A percentile compares a stretch with the other conserved stretches of the same genome.
Evolutionary conservation across 768 basidiomycete species (phyloP).

Genomic region (Suillus subluteus): DNA sequence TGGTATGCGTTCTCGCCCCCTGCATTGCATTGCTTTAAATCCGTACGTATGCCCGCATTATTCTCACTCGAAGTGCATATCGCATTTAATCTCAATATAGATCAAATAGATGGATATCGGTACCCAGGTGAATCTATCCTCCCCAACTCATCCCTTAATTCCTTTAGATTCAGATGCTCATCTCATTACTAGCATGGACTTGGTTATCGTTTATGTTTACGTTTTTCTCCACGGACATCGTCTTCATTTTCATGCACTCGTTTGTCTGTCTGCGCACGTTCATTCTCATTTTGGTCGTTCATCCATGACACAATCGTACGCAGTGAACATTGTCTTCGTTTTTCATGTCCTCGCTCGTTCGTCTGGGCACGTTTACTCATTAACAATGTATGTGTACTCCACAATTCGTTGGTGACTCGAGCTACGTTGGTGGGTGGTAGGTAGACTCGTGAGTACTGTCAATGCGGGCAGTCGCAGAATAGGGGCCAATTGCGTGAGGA

Average conservation of each 20-base stretch:
- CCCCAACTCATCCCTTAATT: too few relatives aligned
- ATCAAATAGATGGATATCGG: not conserved
- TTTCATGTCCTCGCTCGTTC: not conserved
- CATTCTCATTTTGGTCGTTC: not conserved
- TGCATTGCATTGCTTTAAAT: not conserved
- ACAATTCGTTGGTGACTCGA: not conserved
- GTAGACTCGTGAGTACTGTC: not conserved
- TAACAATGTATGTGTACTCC: not conserved
- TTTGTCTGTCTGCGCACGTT: not conserved
- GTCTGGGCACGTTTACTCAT: not conserved
- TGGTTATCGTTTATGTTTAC: not conserved
- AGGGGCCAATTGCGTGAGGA: not conserved
- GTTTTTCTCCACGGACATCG: not conserved
- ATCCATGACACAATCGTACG: not conserved
- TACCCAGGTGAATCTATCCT: not conserved
- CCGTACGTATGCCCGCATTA: not conserved
- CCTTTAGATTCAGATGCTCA: not conserved
- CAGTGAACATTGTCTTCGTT: not conserved
- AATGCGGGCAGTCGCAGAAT: not conserved
- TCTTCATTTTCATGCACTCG: not conserved
- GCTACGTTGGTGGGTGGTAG: too few relatives aligned
- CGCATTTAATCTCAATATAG: not conserved
- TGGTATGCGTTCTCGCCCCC: not conserved
- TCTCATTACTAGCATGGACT: not conserved
- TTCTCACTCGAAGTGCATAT: not conserved